A percentile compares a stretch with the other conserved stretches of the same genome.
These are phyloP conservation scores for Trichophyton verrucosum DNA, from an alignment of 2,329 filamentous ascomycete species.

Conservation along the genomic window DNA sequence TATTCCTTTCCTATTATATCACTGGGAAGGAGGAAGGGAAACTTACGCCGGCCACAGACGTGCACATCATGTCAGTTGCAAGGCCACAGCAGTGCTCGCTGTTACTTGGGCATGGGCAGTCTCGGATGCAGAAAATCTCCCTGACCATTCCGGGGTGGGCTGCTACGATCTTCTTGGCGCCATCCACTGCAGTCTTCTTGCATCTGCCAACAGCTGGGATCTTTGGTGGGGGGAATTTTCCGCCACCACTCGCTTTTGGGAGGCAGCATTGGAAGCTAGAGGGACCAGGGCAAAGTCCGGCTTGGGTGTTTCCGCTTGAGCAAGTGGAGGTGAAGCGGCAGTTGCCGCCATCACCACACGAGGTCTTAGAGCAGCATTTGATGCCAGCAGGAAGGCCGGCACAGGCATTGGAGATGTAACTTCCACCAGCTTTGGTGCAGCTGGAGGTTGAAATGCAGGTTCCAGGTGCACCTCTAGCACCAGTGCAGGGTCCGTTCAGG, in stretches of 20 bases:
- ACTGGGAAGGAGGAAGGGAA: constrained; percentile 14
- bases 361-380: constrained; percentile 1
- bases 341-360: background rate
- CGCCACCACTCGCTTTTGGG: background rate
- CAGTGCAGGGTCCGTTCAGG: constrained; percentile 1
- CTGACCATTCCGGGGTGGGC: constrained; percentile 1
- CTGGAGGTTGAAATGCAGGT: constrained; percentile 4
- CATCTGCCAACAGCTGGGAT: constrained; percentile 1
- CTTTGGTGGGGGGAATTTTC: constrained; percentile 5
- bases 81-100: constrained; percentile 8
- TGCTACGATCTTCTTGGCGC: background rate
- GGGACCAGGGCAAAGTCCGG: background rate
- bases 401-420: background rate
- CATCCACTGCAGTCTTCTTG: constrained; percentile 6
- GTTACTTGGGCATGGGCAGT: constrained; percentile 3
- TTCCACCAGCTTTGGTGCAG: constrained; percentile 2
- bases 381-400: background rate
- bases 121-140: constrained; percentile 4
- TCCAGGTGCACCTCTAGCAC: background rate
- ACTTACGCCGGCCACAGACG: constrained; percentile 13
- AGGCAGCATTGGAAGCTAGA: background rate
- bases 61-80: constrained; percentile 7
- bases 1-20: constrained; percentile 14
- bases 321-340: background rate
- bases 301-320: background rate